Evolutionary conservation across 176 grass and related monocot genomes (phyloP), one percentile per base, ranked within the genome.

Genomic region (Triticum monococcum): DNA sequence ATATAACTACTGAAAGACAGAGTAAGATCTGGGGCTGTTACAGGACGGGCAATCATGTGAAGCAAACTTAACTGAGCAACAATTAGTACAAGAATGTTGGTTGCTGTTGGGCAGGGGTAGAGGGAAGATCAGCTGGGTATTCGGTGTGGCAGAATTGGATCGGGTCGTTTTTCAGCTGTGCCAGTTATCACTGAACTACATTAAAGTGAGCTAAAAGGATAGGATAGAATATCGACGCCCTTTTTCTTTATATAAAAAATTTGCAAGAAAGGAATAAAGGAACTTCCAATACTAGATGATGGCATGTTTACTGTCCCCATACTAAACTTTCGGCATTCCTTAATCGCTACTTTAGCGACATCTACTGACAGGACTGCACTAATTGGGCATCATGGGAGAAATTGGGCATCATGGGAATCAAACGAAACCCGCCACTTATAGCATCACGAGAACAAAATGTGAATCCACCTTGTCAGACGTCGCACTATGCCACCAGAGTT

Each of bases 191-290:
- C 5, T 79, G 16, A 79, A 30, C 20, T 12, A 40, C 10, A 23
- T 2, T 23, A 12, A 71, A 1, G 1, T 57, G 12, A 75, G 77
- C 36, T 35, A 9, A 46, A 68, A 60, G 59, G 41, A 12, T 43
- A 77, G 2, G 22, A 72, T 40, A 70, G 24, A 81, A 85, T 68
- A 77, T 32, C 65, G 2, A 86, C 2, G 11, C 13, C 50, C 20
- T 32, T 41, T 41, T 70, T 82, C 6, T 86, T 25, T 40, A 64
- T 63, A 28, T 28, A 28, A 28, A 83, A 64, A 40, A 4, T 12
- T 86, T 32, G 13, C 3, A 90, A 72, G 73, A n/a, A 90, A 83
- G 64, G 84, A 83, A 90, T 83, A 86, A 86, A 90, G 84, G 40
- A 16, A 45, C 13, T 30, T 22, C 23, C 73, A 84, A 20, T 17